Percentiles rank a stretch among this genome's conserved stretches.
phyloP scores from a whole-genome alignment of 176 grass and related monocot species.

The Lolium multiflorum region DNA sequence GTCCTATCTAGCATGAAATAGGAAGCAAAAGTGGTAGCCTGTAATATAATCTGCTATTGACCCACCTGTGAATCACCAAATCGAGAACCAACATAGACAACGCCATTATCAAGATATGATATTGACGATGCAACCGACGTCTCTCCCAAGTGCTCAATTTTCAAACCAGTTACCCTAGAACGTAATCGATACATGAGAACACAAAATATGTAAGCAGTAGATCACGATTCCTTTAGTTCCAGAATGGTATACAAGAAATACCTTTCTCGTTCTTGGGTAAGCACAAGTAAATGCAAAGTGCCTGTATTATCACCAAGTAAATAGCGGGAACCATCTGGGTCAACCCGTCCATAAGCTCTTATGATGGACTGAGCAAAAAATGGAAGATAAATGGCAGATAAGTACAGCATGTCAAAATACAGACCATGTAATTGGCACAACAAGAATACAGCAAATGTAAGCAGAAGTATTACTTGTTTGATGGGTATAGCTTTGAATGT shows the following conservation, averaged over 20 bases:
- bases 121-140: slow-evolving; percentile 94
- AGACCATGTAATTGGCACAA: slow-evolving; percentile 17
- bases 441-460: slow-evolving; percentile 4
- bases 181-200: slow-evolving; percentile 37
- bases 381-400: slow-evolving; percentile 23
- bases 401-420: slow-evolving; percentile 5
- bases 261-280: slow-evolving; percentile 95
- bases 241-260: slow-evolving; percentile 44
- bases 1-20: neutral
- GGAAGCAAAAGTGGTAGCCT: neutral
- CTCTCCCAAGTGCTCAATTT: slow-evolving; percentile 95
- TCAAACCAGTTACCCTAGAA: slow-evolving; percentile 92
- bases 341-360: slow-evolving; percentile 95
- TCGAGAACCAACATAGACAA: slow-evolving; percentile 96
- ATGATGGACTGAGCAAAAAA: slow-evolving; percentile 79
- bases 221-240: neutral
- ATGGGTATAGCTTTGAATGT: slow-evolving; percentile 98
- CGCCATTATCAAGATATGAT: slow-evolving; percentile 97
- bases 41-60: slow-evolving; percentile 24
- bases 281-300: slow-evolving; percentile 94
- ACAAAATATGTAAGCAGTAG: slow-evolving; percentile 28
- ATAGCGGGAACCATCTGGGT: slow-evolving; percentile 96
- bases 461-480: slow-evolving; percentile 63
- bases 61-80: slow-evolving; percentile 98
- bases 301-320: slow-evolving; percentile 94